Conservation (phyloP, 1,284 basidiomycete genomes). For the Marasmius oreades region DNA sequence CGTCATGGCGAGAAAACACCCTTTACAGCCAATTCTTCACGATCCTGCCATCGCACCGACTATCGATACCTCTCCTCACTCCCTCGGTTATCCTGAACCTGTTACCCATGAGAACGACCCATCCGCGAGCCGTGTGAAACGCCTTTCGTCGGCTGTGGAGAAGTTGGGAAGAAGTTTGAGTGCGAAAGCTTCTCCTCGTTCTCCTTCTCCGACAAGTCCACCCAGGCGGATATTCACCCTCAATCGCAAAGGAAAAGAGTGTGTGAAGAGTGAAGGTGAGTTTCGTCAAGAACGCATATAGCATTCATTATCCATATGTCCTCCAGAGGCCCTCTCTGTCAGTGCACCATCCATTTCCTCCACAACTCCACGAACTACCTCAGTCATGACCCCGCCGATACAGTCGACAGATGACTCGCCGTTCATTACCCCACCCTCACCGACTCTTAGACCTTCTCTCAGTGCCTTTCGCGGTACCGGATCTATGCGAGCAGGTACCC, state of each 20-base stretch:
- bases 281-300: background rate
- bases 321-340: constrained; percentile 17
- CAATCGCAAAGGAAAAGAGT: constrained; percentile 49
- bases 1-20: constrained; percentile 19
- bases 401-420: constrained; percentile 59
- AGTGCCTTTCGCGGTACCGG: constrained; percentile 58
- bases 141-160: constrained; percentile 42
- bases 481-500: constrained; percentile 82
- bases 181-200: constrained; percentile 29
- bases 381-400: constrained; percentile 22
- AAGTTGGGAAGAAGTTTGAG: constrained; percentile 54
- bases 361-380: constrained; percentile 25
- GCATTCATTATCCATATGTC: background rate
- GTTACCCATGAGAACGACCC: constrained; percentile 17
- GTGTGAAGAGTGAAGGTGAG: constrained; percentile 28
- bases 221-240: constrained; percentile 54
- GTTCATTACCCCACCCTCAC: constrained; percentile 72
- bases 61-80: constrained; percentile 25
- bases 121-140: constrained; percentile 36
- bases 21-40: constrained; percentile 22
- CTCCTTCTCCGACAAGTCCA: constrained; percentile 28
- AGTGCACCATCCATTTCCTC: constrained; percentile 25
- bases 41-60: constrained; percentile 19
- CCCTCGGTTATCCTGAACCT: constrained; percentile 21
- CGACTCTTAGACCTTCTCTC: constrained; percentile 46